Conservation (phyloP, 2,329 filamentous ascomycete genomes). For the Colletotrichum liaoningense region DNA sequence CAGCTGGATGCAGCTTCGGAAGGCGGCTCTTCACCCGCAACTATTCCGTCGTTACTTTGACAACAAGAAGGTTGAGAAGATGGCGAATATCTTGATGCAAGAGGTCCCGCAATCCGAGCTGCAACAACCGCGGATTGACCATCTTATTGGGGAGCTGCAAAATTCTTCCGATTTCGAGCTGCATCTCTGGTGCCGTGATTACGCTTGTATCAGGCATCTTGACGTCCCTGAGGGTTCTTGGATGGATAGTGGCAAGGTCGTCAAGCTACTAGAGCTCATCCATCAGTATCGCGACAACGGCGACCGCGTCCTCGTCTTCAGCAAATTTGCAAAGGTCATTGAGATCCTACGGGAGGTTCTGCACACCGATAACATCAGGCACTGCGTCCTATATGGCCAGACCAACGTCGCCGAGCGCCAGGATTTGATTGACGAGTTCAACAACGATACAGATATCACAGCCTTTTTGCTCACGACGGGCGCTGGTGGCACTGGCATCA, state of each 20-base stretch:
- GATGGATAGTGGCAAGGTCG: constrained; percentile 83
- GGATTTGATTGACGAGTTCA: constrained; percentile 88
- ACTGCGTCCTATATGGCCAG: constrained; percentile 87
- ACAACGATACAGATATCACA: constrained; percentile 78
- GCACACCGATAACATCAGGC: constrained; percentile 76
- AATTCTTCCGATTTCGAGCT: constrained; percentile 73
- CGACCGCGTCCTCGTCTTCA: constrained; percentile 91
- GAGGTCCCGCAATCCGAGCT: constrained; percentile 70
- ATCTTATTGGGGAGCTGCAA: constrained; percentile 67
- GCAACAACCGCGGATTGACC: constrained; percentile 61
- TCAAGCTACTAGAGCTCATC: constrained; percentile 81
- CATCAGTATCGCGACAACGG: constrained; percentile 80
- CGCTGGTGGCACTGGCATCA: constrained; percentile 96
- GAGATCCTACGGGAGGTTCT: constrained; percentile 90
- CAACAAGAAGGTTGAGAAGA: constrained; percentile 79
- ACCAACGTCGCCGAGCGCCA: constrained; percentile 88
- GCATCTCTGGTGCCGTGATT: constrained; percentile 74
- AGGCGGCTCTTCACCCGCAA: constrained; percentile 91
- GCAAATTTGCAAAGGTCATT: constrained; percentile 91
- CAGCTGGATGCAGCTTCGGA: constrained; percentile 89
- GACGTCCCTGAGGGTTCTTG: constrained; percentile 66
- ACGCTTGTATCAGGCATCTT: constrained; percentile 63
- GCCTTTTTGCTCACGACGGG: constrained; percentile 95
- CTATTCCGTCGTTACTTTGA: constrained; percentile 86
- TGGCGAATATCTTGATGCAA: constrained; percentile 81